Base-by-base conservation (phyloP, 2,329 filamentous ascomycete genomes). In the Penicillium frequentans region DNA sequence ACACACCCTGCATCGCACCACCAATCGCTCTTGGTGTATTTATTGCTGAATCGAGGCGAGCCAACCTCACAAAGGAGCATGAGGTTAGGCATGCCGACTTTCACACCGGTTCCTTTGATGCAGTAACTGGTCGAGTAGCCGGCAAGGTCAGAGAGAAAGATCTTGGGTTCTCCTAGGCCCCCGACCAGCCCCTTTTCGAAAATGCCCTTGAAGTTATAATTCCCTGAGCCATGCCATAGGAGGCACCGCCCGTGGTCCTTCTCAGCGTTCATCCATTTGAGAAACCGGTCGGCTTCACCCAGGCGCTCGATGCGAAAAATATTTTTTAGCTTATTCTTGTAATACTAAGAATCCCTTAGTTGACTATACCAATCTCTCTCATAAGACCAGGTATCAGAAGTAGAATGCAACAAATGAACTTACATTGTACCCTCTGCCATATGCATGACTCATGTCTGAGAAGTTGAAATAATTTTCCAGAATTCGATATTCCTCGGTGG, bases 231-330 rank as follows among this genome's bases (percentile, higher is more conserved):
- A 43, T 57, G 55, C 55, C 51, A 57, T 2, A 57, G 8, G 0
- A 57, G 51, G 10, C 13, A 23, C 10, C 49, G 33, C 2, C 19
- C 11, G 1, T 43, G 33, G 3, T 24, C 14, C 8, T n/a, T 42
- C 6, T 11, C n/a, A 19, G 35, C 9, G n/a, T 37, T 16, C 9
- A 31, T 43, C 45, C 29, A 50, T n/a, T 19, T 3, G 13, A 27
- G 21, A 5, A 51, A 52, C 14, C 11, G 19, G 9, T 48, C 8
- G 1, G 26, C 42, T 31, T 58, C 56, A 0, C 33, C 35, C 3
- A 10, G 24, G 4, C 56, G 56, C 33, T 55, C 48, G 29, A 52
- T 43, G 16, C 26, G 42, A 14, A 51, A 58, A 31, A 58, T 49
- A 19, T 48, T 39, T 13, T 33, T 26, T 5, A 55, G 6, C 44